Percentiles rank a stretch among this genome's conserved stretches.
phyloP scores from a whole-genome alignment of 139 green algal species.

The Diplosphaera chodatii region DNA sequence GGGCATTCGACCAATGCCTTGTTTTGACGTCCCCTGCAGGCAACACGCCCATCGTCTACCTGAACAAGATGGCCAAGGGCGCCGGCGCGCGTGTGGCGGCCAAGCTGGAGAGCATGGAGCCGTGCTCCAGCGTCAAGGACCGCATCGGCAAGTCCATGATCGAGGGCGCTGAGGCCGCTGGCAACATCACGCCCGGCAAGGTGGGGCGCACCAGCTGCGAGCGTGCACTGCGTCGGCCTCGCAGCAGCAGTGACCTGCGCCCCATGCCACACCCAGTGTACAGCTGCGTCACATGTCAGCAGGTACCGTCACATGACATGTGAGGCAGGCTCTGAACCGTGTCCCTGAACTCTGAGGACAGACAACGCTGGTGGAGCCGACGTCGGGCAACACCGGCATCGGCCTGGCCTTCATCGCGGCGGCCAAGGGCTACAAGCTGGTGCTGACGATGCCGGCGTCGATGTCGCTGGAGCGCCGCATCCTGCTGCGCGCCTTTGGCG shows the following conservation, averaged over 20 bases:
- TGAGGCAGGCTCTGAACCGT: too few species aligned
- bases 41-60: slow-evolving; percentile 92
- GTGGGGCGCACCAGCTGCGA: too few species aligned
- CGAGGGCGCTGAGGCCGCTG: slow-evolving; percentile 71
- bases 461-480: slow-evolving; percentile 97
- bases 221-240: too few species aligned
- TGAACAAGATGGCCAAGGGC: slow-evolving; percentile 44
- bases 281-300: too few species aligned
- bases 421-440: slow-evolving; percentile 82
- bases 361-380: slow-evolving; percentile 91
- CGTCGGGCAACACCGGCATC: slow-evolving; percentile 85
- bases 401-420: slow-evolving; percentile 93
- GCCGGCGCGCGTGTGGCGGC: slow-evolving; percentile 54
- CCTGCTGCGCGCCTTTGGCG: slow-evolving; percentile 82
- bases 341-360: too few species aligned
- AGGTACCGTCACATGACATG: too few species aligned
- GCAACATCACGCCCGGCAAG: slow-evolving; percentile 84
- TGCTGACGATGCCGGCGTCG: slow-evolving; percentile 95
- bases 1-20: too few species aligned
- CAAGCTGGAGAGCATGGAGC: slow-evolving; percentile 90
- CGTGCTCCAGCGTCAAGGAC: slow-evolving; percentile 75
- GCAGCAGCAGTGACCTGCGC: too few species aligned
- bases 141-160: slow-evolving; percentile 94
- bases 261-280: too few species aligned
- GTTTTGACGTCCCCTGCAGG: too few species aligned